Conservation (phyloP, 2,329 filamentous ascomycete genomes). For the Fusarium sterilihyphosum region DNA sequence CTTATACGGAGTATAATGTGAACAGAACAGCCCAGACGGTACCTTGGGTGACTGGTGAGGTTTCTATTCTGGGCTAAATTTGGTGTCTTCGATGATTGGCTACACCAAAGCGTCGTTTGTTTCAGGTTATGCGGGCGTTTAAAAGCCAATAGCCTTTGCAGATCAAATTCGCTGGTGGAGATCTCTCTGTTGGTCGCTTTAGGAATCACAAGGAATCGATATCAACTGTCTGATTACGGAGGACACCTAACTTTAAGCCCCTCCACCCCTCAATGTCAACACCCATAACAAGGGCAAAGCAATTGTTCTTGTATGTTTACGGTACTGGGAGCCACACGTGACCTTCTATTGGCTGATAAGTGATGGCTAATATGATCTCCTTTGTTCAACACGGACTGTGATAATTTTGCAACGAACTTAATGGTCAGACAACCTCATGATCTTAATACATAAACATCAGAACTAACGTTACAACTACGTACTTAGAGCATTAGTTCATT, state of each 20-base stretch:
- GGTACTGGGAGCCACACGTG: not conserved
- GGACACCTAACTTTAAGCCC: not conserved
- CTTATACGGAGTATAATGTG: not conserved
- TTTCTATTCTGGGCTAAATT: conserved; percentile 42
- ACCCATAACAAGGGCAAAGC: not conserved
- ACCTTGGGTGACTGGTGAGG: not conserved
- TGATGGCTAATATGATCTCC: not conserved
- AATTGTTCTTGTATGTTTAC: not conserved
- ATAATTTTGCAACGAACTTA: not conserved
- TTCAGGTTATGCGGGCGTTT: conserved; percentile 50
- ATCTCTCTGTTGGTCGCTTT: not conserved
- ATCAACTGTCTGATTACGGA: conserved; percentile 18
- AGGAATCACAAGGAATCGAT: conserved; percentile 13
- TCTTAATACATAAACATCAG: not conserved
- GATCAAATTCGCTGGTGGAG: conserved; percentile 21
- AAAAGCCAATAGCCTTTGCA: conserved; percentile 41
- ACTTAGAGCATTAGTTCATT: not conserved
- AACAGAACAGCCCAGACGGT: not conserved
- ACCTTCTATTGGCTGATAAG: not conserved
- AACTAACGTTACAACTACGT: not conserved
- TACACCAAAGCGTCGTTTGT: conserved; percentile 45
- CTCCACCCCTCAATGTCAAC: not conserved
- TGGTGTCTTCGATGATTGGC: conserved; percentile 38
- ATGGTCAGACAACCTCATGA: not conserved
- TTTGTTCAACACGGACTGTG: not conserved